Evolutionary conservation across 129 eudicot genomes (phyloP).

Genomic region (Cynara cardunculus): DNA sequence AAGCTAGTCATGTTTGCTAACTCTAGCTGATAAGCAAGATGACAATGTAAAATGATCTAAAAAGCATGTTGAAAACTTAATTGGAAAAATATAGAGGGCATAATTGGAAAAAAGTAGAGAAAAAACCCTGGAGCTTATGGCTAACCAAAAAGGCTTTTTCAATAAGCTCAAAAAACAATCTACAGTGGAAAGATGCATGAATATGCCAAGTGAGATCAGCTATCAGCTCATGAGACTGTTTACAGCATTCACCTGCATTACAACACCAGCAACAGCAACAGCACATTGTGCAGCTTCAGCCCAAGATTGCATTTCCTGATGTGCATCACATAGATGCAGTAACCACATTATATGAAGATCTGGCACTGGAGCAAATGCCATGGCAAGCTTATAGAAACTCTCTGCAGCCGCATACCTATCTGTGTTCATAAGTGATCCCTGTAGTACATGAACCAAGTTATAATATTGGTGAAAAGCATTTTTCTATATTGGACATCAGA

Average conservation of each 20-base stretch:
- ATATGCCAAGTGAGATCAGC: neutral
- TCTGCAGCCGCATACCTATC: constrained; percentile 99
- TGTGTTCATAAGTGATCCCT: constrained; percentile 89
- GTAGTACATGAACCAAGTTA: constrained; percentile 22
- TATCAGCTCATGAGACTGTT: neutral
- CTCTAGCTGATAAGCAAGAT: neutral
- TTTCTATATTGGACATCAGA: neutral
- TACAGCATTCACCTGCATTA: constrained; percentile 70
- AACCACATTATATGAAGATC: constrained; percentile 99
- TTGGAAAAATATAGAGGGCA: neutral
- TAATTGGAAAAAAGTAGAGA: no score
- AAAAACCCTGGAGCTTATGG: neutral
- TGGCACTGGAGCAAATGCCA: constrained; percentile 99
- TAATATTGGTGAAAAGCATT: neutral
- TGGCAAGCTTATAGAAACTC: constrained; percentile 92
- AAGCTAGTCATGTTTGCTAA: neutral
- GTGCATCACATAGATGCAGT: constrained; percentile 95
- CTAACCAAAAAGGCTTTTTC: neutral
- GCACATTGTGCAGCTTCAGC: constrained; percentile 99
- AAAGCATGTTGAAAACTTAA: neutral
- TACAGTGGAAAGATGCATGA: no score
- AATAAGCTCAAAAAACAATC: neutral
- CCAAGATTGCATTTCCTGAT: constrained; percentile 99
- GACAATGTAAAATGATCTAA: neutral
- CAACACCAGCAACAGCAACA: constrained; percentile 99